These are phyloP conservation scores for Aspergillus quadricinctus DNA, from an alignment of 2,329 filamentous ascomycete genomes.

Conservation along the genomic window DNA sequence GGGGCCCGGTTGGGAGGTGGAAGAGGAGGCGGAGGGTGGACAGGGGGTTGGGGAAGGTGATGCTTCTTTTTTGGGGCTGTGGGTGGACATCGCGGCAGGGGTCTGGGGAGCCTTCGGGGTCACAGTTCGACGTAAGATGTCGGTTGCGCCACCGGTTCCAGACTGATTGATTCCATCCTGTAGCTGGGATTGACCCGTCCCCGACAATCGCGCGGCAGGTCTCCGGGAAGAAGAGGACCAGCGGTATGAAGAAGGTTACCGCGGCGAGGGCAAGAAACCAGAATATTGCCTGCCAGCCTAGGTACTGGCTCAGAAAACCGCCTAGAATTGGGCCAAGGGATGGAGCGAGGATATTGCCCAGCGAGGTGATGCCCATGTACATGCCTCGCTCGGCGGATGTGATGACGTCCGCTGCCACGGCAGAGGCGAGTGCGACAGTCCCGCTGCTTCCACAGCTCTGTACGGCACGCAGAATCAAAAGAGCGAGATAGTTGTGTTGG, in stretches of 20 bases:
- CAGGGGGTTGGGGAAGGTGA: constrained; percentile 37
- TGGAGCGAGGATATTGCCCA: constrained; percentile 38
- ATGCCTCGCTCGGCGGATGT: constrained; percentile 39
- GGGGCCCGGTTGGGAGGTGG: constrained; percentile 24
- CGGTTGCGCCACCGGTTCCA: constrained; percentile 2
- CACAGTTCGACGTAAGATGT: background rate
- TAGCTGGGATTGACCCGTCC: constrained; percentile 25
- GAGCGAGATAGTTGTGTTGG: constrained; percentile 34
- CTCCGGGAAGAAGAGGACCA: constrained; percentile 31
- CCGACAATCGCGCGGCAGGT: constrained; percentile 33
- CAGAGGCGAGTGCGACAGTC: constrained; percentile 38
- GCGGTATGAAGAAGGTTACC: constrained; percentile 19
- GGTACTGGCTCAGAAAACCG: constrained; percentile 43
- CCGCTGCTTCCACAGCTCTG: constrained; percentile 43
- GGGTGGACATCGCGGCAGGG: background rate
- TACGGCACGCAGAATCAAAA: constrained; percentile 38
- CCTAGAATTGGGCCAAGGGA: constrained; percentile 50
- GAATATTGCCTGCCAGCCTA: constrained; percentile 52
- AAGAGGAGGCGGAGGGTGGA: constrained; percentile 29
- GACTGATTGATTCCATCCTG: constrained; percentile 28
- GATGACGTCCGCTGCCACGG: constrained; percentile 39
- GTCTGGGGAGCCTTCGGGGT: background rate
- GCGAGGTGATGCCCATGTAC: constrained; percentile 36
- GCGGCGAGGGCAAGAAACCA: constrained; percentile 49
- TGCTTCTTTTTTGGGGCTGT: background rate